These are phyloP conservation scores for Wickerhamiella shivajii DNA, from an alignment of 805 yeast species.

Conservation along the genomic window DNA sequence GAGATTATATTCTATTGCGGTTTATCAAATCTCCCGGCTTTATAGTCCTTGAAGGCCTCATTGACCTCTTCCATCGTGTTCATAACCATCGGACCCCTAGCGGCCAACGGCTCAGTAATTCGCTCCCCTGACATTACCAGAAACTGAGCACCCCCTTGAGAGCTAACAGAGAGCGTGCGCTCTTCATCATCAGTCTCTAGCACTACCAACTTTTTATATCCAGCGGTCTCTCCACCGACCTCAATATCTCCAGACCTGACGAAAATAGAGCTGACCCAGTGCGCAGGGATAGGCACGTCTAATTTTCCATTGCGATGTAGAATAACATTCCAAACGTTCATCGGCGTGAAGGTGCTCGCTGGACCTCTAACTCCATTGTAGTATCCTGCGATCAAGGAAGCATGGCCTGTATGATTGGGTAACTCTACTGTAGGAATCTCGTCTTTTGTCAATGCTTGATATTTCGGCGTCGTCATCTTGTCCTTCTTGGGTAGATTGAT, in stretches of 20 bases:
- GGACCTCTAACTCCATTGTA: conserved; percentile 57
- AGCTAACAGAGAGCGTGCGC: conserved; percentile 17
- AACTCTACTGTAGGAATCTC: conserved; percentile 54
- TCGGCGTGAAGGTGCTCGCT: conserved; percentile 72
- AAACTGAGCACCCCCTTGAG: conserved; percentile 37
- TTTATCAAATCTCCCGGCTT: conserved; percentile 22
- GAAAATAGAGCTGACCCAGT: conserved; percentile 57
- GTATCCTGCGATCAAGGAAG: conserved; percentile 63
- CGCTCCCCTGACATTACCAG: conserved; percentile 61
- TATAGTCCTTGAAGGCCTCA: conserved; percentile 60
- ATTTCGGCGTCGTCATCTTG: conserved; percentile 53
- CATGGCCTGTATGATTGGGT: conserved; percentile 40
- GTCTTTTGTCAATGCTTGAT: conserved; percentile 51
- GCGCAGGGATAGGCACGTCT: conserved; percentile 41
- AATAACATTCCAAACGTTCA: conserved; percentile 53
- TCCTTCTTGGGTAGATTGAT: conserved; percentile 56
- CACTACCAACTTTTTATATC: conserved; percentile 24
- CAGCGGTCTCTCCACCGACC: conserved; percentile 29
- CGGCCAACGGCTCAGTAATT: conserved; percentile 60
- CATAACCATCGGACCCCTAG: conserved; percentile 90
- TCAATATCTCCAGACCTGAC: conserved; percentile 44
- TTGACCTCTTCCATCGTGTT: conserved; percentile 49
- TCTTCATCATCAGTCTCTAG: conserved; percentile 34
- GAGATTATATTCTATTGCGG: no score
- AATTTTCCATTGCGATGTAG: conserved; percentile 53